phyloP scores from a whole-genome alignment of 1,139 yeast species.

The Hyphopichia khmerensis region DNA sequence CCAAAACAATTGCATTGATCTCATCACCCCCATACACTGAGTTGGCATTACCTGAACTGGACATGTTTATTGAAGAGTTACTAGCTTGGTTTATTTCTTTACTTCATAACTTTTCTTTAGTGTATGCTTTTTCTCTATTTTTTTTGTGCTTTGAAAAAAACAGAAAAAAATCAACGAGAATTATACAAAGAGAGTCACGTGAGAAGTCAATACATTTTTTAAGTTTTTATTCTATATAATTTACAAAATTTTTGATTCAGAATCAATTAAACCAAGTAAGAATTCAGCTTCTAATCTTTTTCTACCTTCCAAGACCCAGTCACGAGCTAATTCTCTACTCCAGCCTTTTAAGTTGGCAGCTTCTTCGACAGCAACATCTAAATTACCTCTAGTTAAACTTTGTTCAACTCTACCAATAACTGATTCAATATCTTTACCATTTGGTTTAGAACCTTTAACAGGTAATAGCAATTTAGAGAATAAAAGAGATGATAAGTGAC shows the following conservation, averaged over 20 bases:
- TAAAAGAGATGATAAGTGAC: conserved; percentile 77
- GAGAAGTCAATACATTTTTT: too few relatives aligned
- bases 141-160: too few relatives aligned
- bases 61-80: background rate
- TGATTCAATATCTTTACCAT: conserved; percentile 84
- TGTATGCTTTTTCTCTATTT: background rate
- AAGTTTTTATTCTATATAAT: background rate
- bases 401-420: conserved; percentile 84
- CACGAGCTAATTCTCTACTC: conserved; percentile 86
- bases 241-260: conserved; percentile 50
- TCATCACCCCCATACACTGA: conserved; percentile 64
- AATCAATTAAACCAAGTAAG: conserved; percentile 61
- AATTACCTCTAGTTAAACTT: conserved; percentile 71
- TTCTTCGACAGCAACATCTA: conserved; percentile 90
- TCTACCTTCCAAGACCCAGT: conserved; percentile 89
- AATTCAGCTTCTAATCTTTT: conserved; percentile 86
- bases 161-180: too few relatives aligned
- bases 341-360: conserved; percentile 89
- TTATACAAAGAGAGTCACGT: too few relatives aligned
- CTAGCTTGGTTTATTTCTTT: background rate
- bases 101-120: too few relatives aligned
- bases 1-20: conserved; percentile 85
- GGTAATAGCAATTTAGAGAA: conserved; percentile 76
- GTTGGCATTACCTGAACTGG: background rate
- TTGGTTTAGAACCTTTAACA: conserved; percentile 52